phyloP scores from a whole-genome alignment of 1,139 yeast genomes.

The Scheffersomyces lignicola region DNA sequence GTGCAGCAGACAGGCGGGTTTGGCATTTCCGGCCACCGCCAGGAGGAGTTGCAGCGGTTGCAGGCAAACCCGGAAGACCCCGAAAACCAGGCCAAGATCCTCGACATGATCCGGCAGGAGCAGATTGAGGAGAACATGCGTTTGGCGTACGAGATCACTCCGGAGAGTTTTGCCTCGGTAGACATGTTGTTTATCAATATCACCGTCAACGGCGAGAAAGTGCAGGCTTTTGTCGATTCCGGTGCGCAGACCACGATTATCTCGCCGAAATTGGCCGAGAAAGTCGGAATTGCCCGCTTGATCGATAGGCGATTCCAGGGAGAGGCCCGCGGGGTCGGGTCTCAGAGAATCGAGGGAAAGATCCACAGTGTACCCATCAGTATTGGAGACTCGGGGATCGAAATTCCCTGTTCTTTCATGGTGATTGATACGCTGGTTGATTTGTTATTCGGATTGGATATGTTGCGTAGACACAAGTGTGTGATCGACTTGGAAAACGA shows the following conservation, averaged over 20 bases:
- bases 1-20: constrained; percentile 18
- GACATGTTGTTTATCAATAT: constrained; percentile 81
- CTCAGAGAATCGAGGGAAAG: constrained; percentile 73
- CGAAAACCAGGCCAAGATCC: constrained; percentile 64
- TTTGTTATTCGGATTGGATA: constrained; percentile 65
- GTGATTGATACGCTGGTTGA: constrained; percentile 80
- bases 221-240: constrained; percentile 92
- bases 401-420: constrained; percentile 75
- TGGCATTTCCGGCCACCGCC: constrained; percentile 19
- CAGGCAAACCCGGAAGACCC: constrained; percentile 71
- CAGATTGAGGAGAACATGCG: constrained; percentile 77
- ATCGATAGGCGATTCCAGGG: constrained; percentile 84
- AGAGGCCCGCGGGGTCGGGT: constrained; percentile 89
- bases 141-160: constrained; percentile 81
- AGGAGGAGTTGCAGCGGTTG: constrained; percentile 51
- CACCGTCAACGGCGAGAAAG: constrained; percentile 73
- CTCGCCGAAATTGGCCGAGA: constrained; percentile 74
- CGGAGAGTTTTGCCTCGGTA: constrained; percentile 83
- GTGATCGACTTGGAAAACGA: constrained; percentile 70
- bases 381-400: constrained; percentile 55
- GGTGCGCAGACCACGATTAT: constrained; percentile 92
- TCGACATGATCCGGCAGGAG: constrained; percentile 69
- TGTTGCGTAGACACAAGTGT: constrained; percentile 89
- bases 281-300: constrained; percentile 66
- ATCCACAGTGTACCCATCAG: constrained; percentile 88